phyloP scores from a whole-genome alignment of 2,329 filamentous ascomycete genomes.

The Trichoderma atroviride region DNA sequence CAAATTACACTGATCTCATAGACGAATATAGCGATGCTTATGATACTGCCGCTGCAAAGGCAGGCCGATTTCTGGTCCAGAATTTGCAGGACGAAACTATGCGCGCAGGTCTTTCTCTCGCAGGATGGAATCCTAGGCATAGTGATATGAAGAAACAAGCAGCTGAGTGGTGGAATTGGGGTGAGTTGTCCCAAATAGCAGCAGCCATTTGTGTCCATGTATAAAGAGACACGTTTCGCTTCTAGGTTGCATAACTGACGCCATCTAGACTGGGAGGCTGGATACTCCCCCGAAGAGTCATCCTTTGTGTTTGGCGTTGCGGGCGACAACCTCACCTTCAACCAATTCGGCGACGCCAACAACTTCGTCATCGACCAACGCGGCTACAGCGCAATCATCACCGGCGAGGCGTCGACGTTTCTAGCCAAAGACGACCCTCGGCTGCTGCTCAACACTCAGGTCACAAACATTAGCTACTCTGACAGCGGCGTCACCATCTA shows the following conservation, averaged over 20 bases:
- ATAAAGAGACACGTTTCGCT: not conserved
- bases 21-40: constrained; percentile 54
- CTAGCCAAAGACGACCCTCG: constrained; percentile 57
- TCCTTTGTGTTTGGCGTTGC: constrained; percentile 59
- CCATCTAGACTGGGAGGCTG: constrained; percentile 56
- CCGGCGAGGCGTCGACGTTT: constrained; percentile 60
- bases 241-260: not conserved
- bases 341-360: constrained; percentile 63
- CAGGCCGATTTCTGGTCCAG: constrained; percentile 58
- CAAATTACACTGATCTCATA: constrained; percentile 54
- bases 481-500: constrained; percentile 55
- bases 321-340: constrained; percentile 62
- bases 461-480: constrained; percentile 58
- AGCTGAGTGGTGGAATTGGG: constrained; percentile 61
- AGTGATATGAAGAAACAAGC: constrained; percentile 58
- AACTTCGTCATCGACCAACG: constrained; percentile 64
- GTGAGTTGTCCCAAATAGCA: constrained; percentile 19
- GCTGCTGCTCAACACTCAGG: constrained; percentile 59
- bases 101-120: constrained; percentile 61
- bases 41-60: constrained; percentile 50
- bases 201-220: not conserved
- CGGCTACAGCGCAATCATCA: constrained; percentile 62
- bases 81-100: constrained; percentile 64
- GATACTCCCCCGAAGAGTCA: constrained; percentile 57
- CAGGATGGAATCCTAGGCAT: constrained; percentile 62